Evolutionary conservation across 2,329 filamentous ascomycete genomes (phyloP).

Genomic region (Corynespora cassiicola): DNA sequence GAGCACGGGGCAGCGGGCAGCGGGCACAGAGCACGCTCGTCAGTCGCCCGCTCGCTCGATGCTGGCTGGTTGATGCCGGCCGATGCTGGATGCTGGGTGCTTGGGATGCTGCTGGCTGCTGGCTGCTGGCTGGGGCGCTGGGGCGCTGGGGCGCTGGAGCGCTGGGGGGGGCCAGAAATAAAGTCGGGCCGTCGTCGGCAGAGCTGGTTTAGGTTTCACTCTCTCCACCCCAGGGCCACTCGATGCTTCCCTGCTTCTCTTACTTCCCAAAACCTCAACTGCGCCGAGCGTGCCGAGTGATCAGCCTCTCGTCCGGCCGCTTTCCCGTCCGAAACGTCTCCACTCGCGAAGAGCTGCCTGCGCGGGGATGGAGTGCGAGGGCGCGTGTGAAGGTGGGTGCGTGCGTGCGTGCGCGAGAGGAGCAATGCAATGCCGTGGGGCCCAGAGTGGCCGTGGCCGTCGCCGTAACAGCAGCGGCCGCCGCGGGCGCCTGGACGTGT

Average conservation of each 20-base stretch:
- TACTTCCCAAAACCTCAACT: conserved; percentile 30
- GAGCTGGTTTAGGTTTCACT: conserved; percentile 23
- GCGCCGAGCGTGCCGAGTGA: conserved; percentile 43
- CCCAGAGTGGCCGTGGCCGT: no score
- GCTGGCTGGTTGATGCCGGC: conserved; percentile 25
- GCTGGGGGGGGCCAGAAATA: conserved; percentile 12
- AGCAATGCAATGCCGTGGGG: no score
- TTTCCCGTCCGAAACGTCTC: conserved; percentile 24
- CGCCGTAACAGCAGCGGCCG: no score
- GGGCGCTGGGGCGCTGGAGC: no score
- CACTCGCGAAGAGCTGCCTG: conserved; percentile 5
- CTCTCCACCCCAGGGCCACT: conserved; percentile 19
- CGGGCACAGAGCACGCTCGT: conserved; percentile 18
- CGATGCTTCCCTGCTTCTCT: conserved; percentile 30
- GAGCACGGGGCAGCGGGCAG: no score
- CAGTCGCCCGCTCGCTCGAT: conserved; percentile 14
- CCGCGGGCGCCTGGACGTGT: no score
- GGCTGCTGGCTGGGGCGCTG: no score
- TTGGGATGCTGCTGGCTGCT: background rate
- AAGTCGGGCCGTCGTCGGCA: conserved; percentile 42
- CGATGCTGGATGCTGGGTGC: no score
- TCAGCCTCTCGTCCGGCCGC: conserved; percentile 41
- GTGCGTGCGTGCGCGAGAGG: conserved; percentile 8
- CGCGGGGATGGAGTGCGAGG: conserved; percentile 2
- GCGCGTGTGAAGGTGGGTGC: background rate